Base-by-base conservation (phyloP, 805 yeast genomes). In the Metschnikowia amazonensis region DNA sequence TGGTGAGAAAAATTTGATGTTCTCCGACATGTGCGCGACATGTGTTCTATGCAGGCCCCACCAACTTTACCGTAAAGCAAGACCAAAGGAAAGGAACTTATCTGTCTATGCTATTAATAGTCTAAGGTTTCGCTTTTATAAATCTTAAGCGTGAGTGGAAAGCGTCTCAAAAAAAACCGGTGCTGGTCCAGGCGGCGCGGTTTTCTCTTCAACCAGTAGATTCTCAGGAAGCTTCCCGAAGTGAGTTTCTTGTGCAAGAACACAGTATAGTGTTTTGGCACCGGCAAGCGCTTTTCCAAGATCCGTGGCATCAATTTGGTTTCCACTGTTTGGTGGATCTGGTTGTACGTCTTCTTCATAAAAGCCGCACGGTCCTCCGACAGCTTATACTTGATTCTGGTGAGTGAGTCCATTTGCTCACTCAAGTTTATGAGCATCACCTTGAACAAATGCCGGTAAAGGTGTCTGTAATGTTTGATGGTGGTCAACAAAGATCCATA, bases 331-430 rank as follows among this genome's bases (percentile, higher is more conserved):
- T 58, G 56, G 16, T 59, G 58, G 23, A 70, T 62, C 30, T 62
- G 62, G 21, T 53, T 49, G 27, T 59, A 50, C 24, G 65, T 47
- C 25, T 50, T 55, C 37, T 57, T 56, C 54, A 65, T 58, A 46
- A 70, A 70, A 16, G 49, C 48, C 17, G 55, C 53, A 49, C 62
- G 56, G 9, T 60, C 60, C 25, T 50, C 47, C 29, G 67, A 60
- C 52, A 63, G 61, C 35, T 56, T 53, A 51, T 71, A 68, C 49
- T 69, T 71, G 51, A 69, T 58, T 17, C 68, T 49, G 39, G 59
- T 57, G 39, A 71, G 60, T 1, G 65, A 64, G 29, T 70, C 73
- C 20, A 69, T 57, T 48, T 65, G 71, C 31, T 67, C 72, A 21
- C 60, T 67, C 45, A 69, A 49, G 52, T 71, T 71, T 36, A 66